Percentiles rank a stretch among this genome's conserved stretches.
These are phyloP conservation scores for Leucocoprinus leucothites DNA, from an alignment of 768 basidiomycete genomes.

Conservation along the genomic window DNA sequence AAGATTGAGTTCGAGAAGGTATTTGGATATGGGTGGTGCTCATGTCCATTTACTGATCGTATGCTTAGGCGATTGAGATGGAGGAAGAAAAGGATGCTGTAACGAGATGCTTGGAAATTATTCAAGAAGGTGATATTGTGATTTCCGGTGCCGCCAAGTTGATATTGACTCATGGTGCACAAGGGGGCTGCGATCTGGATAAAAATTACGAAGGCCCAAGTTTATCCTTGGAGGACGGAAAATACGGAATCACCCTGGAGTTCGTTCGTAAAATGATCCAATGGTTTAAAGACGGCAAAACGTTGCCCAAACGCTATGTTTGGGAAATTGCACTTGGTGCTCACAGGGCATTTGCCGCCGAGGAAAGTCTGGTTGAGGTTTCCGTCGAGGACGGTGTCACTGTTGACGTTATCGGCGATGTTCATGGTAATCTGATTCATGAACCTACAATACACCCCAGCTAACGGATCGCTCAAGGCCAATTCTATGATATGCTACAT, in stretches of 20 bases:
- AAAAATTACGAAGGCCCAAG: constrained; percentile 71
- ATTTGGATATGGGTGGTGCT: background rate
- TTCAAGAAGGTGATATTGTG: constrained; percentile 58
- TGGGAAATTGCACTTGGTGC: constrained; percentile 97
- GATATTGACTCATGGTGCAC: background rate
- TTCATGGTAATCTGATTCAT: constrained; percentile 62
- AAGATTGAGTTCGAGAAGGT: constrained; percentile 93
- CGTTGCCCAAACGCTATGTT: constrained; percentile 83
- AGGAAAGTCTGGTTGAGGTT: constrained; percentile 80
- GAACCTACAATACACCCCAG: background rate
- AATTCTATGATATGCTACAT: constrained; percentile 93
- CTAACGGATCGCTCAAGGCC: constrained; percentile 47
- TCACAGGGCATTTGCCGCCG: constrained; percentile 67
- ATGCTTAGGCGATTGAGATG: constrained; percentile 77
- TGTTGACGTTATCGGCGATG: constrained; percentile 94
- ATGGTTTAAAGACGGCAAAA: constrained; percentile 94
- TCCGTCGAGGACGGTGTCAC: constrained; percentile 73
- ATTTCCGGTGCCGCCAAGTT: background rate
- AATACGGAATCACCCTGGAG: constrained; percentile 68
- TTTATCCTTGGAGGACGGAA: constrained; percentile 57
- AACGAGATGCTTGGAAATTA: constrained; percentile 73
- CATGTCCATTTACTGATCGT: background rate
- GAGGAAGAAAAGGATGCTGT: constrained; percentile 86
- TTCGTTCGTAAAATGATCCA: constrained; percentile 86
- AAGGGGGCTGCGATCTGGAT: constrained; percentile 81